Evolutionary conservation across 2,329 filamentous ascomycete genomes (phyloP), one percentile per base, ranked within the genome.

Genomic region (Pseudogymnoascus sp.): DNA sequence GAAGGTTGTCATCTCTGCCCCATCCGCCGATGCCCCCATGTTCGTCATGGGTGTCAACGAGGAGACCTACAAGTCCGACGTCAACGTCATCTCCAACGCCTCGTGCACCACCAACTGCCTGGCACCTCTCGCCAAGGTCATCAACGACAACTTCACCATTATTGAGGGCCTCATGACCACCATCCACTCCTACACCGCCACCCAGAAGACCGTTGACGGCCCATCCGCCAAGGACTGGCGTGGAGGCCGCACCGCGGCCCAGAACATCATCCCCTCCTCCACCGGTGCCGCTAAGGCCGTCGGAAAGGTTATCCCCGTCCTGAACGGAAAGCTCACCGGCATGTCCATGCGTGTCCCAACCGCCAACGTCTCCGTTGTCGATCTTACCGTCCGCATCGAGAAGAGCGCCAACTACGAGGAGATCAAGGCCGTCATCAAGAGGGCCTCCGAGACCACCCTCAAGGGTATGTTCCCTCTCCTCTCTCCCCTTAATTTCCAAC

Each of bases 71-170:
- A 93, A 90, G 80, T 88, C 89, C 78, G 90, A 90, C 78, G 86
- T 95, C 79, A 83, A 92, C 75, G 89, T 99, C 79, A 91, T 98
- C 83, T 98, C 95, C 83, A 99, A 99, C 85, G 95, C 95, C 75
- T 98, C 95, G 74, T 98, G 95, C 92, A 99, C 95, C 80, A 98
- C 95, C 86, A 99, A 99, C 91, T 98, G 95, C 89, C 83, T 99
- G 81, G 95, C 95, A 80, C 95, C 95, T 78, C 90, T 99, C 71
- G 95, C 95, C 84, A 99, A 98, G 90, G 92, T 98, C 77, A 87
- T 99, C 83, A 84, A 99, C 87, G 93, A 98, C 86, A 96, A 97
- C 81, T 99, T 89, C 85, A 89, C 85, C 80, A 95, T 99, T 79
- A 81, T 97, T 76, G 95, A 99, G 87, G 95, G 93, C 86, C 89